phyloP scores from a whole-genome alignment of 768 basidiomycete species.

The Cystoderma amianthinum region DNA sequence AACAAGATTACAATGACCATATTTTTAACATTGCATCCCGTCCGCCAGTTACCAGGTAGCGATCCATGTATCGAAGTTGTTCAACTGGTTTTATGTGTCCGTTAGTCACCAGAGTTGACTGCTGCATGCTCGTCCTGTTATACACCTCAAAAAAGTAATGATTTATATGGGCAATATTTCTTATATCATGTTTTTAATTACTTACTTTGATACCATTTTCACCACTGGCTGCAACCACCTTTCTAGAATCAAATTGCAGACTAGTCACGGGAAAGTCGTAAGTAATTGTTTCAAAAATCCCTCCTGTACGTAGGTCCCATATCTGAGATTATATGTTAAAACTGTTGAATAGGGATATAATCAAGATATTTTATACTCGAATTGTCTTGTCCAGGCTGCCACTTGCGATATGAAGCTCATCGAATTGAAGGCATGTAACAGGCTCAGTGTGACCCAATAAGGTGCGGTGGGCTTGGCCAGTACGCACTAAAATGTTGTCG shows the following conservation, averaged over 20 bases:
- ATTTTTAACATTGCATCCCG: slow-evolving; percentile 84
- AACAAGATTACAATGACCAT: slow-evolving; percentile 74
- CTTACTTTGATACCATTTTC: slow-evolving; percentile 89
- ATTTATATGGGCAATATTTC: not conserved
- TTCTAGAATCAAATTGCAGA: slow-evolving; percentile 91
- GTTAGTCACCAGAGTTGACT: slow-evolving; percentile 78
- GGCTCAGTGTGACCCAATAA: slow-evolving; percentile 90
- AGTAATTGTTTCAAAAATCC: slow-evolving; percentile 80
- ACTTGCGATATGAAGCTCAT: slow-evolving; percentile 89
- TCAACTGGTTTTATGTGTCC: slow-evolving; percentile 92
- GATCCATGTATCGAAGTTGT: slow-evolving; percentile 90
- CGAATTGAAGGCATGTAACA: slow-evolving; percentile 92
- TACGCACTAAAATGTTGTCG: slow-evolving; percentile 64
- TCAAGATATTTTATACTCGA: slow-evolving; percentile 63
- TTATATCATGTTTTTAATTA: not conserved
- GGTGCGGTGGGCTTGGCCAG: slow-evolving; percentile 93
- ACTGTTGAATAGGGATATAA: slow-evolving; percentile 4
- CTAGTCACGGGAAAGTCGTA: slow-evolving; percentile 89
- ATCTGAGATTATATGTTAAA: slow-evolving; percentile 43
- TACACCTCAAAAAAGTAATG: slow-evolving; percentile 55
- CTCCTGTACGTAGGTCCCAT: slow-evolving; percentile 93
- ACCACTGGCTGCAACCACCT: slow-evolving; percentile 86
- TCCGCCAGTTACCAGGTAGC: slow-evolving; percentile 87
- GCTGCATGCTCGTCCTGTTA: slow-evolving; percentile 90
- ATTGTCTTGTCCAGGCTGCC: slow-evolving; percentile 93